Evolutionary conservation across 768 basidiomycete species (phyloP).

Genomic region (Boletus huronensis): DNA sequence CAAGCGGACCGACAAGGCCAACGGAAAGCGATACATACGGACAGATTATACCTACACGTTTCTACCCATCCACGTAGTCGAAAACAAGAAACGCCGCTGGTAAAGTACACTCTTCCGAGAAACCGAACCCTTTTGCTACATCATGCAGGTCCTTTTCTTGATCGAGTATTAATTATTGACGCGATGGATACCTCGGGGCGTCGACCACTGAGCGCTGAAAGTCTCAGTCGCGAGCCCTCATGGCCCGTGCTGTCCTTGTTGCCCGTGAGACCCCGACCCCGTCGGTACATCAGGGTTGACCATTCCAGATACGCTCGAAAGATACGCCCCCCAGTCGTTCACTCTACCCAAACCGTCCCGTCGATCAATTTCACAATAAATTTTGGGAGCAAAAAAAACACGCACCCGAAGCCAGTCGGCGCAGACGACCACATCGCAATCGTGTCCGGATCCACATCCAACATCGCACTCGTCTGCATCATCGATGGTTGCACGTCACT

Average conservation of each 20-base stretch:
- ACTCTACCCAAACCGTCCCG: conserved; percentile 25
- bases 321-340: conserved; percentile 39
- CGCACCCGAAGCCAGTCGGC: conserved; percentile 59
- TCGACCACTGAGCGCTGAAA: background rate
- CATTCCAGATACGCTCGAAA: conserved; percentile 31
- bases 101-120: no score
- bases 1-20: no score
- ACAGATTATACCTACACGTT: background rate
- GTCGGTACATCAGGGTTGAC: conserved; percentile 13
- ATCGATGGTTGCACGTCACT: background rate
- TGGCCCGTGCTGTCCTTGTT: background rate
- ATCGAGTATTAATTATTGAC: background rate
- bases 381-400: conserved; percentile 3
- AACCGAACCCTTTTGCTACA: background rate
- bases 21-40: background rate
- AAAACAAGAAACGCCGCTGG: no score
- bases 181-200: background rate
- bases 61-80: background rate
- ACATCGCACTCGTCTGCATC: conserved; percentile 1
- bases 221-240: background rate
- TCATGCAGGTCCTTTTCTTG: background rate
- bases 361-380: background rate
- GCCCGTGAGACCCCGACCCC: conserved; percentile 2
- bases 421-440: conserved; percentile 63
- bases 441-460: conserved; percentile 44